Conservation (phyloP, 2,329 filamentous ascomycete species). For the Colletotrichum cereale region DNA sequence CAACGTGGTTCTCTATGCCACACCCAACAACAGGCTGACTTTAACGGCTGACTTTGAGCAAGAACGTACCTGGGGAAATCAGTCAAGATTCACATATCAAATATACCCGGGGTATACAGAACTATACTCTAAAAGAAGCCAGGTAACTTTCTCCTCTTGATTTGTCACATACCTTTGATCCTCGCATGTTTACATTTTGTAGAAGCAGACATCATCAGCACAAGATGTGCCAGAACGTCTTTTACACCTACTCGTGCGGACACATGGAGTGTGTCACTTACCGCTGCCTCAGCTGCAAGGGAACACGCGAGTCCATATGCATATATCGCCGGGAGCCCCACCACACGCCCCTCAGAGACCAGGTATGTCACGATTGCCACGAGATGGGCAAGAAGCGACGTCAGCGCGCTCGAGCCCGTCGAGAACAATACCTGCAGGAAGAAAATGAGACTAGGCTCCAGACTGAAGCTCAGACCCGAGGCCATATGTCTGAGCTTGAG, state of each 20-base stretch:
- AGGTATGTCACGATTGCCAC: conserved; percentile 40
- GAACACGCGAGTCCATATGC: neutral
- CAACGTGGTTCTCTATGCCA: neutral
- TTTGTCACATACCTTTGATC: neutral
- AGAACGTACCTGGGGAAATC: neutral
- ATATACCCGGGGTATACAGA: neutral
- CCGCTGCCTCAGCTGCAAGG: conserved; percentile 18
- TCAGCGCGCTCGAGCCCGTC: neutral
- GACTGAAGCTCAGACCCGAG: neutral
- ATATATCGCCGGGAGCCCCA: conserved; percentile 7
- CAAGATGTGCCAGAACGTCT: conserved; percentile 40
- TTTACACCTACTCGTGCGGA: conserved; percentile 40
- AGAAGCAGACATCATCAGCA: neutral
- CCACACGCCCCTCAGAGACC: conserved; percentile 29
- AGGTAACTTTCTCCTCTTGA: neutral
- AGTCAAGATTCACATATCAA: neutral
- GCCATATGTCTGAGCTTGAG: neutral
- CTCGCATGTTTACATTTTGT: conserved; percentile 38
- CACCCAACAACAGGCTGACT: neutral
- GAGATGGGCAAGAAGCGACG: conserved; percentile 9
- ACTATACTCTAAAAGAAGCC: neutral
- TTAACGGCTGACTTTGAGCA: neutral
- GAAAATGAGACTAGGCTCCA: neutral
- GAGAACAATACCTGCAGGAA: neutral
- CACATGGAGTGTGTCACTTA: conserved; percentile 37